Conservation (phyloP, 768 basidiomycete species). For the Kwoniella europaea region DNA sequence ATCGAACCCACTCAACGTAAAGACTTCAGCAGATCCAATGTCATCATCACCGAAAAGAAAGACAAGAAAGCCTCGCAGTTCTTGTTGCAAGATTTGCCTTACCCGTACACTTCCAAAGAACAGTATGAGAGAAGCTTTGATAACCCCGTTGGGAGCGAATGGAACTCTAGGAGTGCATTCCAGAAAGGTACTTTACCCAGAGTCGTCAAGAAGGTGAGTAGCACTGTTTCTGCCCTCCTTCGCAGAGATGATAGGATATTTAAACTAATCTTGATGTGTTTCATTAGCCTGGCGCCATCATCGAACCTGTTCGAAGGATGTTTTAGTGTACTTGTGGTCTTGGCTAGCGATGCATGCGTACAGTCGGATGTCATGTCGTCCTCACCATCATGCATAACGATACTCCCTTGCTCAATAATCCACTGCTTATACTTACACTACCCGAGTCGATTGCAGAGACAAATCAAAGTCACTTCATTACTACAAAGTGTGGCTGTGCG, state of each 20-base stretch:
- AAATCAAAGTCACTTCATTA: too few relatives aligned
- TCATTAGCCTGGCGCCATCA: conserved; percentile 54
- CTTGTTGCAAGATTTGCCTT: conserved; percentile 85
- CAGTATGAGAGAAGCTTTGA: conserved; percentile 88
- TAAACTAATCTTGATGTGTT: not conserved
- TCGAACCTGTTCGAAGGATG: conserved; percentile 55
- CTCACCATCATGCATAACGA: too few relatives aligned
- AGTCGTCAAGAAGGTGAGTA: conserved; percentile 80
- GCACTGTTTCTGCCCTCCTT: not conserved
- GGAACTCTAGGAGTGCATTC: conserved; percentile 77
- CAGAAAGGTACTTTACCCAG: conserved; percentile 75
- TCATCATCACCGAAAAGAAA: conserved; percentile 93
- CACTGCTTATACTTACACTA: too few relatives aligned
- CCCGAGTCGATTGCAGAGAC: too few relatives aligned
- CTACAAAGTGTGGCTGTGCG: too few relatives aligned
- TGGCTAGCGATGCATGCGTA: too few relatives aligned
- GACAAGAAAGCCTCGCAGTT: conserved; percentile 94
- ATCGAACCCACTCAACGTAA: conserved; percentile 77
- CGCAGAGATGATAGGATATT: not conserved
- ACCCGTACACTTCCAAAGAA: conserved; percentile 89
- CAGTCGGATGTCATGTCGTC: too few relatives aligned
- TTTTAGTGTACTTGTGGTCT: conserved; percentile 32
- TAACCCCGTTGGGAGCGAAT: conserved; percentile 82
- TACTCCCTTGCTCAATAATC: too few relatives aligned
- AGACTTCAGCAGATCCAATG: conserved; percentile 80